Conservation (phyloP, 2,329 filamentous ascomycete species). For the Epichloe coenophiala region DNA sequence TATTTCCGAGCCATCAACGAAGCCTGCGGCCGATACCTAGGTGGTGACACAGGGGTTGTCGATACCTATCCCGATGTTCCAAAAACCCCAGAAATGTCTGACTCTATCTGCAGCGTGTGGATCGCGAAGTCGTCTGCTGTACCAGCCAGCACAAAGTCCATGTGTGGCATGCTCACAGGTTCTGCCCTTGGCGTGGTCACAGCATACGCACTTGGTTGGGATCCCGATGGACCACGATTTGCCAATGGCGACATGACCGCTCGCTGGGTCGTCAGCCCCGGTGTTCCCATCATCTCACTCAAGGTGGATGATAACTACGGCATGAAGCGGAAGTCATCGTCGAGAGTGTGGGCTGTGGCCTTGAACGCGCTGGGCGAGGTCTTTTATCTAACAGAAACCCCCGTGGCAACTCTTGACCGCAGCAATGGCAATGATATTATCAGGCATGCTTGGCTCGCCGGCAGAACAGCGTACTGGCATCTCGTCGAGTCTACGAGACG, state of each 20-base stretch:
- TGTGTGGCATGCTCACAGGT: conserved; percentile 71
- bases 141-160: conserved; percentile 56
- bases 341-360: conserved; percentile 80
- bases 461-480: conserved; percentile 68
- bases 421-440: conserved; percentile 41
- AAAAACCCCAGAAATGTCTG: conserved; percentile 52
- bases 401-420: conserved; percentile 38
- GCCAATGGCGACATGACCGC: conserved; percentile 68
- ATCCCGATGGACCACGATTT: conserved; percentile 45
- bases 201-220: conserved; percentile 60
- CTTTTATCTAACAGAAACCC: conserved; percentile 67
- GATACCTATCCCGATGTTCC: conserved; percentile 63
- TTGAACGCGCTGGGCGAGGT: conserved; percentile 88
- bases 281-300: conserved; percentile 79
- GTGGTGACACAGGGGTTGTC: conserved; percentile 43
- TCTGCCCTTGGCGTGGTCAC: conserved; percentile 75
- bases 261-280: conserved; percentile 81
- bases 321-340: conserved; percentile 50
- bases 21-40: conserved; percentile 62
- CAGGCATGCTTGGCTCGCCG: conserved; percentile 65
- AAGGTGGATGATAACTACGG: conserved; percentile 75
- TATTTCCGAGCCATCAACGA: conserved; percentile 68
- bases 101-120: conserved; percentile 73
- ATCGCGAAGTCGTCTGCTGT: conserved; percentile 70
- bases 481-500: conserved; percentile 68